Base-by-base conservation (phyloP, 164 flowering plant species). In the Hamamelis virginiana region DNA sequence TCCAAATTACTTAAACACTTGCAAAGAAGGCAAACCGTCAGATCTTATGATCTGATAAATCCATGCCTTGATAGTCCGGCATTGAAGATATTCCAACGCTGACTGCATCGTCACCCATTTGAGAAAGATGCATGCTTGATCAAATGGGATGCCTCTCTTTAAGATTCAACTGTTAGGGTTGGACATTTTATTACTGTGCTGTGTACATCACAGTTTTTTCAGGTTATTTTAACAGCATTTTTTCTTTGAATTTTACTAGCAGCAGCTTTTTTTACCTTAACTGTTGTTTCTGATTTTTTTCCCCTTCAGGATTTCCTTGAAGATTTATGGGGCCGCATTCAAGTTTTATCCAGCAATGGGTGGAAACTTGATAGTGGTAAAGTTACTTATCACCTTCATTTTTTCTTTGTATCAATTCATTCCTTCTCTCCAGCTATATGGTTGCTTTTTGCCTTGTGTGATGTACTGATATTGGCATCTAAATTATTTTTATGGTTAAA, bases 341-440 rank as follows among this genome's bases (percentile, higher is more conserved):
- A 87, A 71, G 80, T 62, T 56, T 79, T 93, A 23, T 86, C 95
- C 48, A 84, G 62, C 72, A 88, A 77, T 75, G 97, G 87, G 51
- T 96, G 99, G 99, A 96, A 88, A 75, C 79, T 86, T 65, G 95
- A 91, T 18, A 96, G 99, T 79, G 97, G 99, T 95, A 86, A 46
- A 12, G 25, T 27, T 55, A 33, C 23, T 59, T 68, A 0, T 59
- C 26, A 10, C 21, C 21, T 72, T 56, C 44, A 13, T 55, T 62
- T 57, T 4, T 64, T 28, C 22, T 10, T 23, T 27, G 16, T 23
- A n/a, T 28, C 50, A 16, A 38, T 52, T 9, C 38, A 1, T 62
- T 19, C n/a, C 33, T 55, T 65, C 18, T 55, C 9, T 33, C 41
- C 41, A 33, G 41, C 41, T 47, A 10, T 19, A 48, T 33, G 25